phyloP scores from a whole-genome alignment of 164 flowering plant species.

The Protea cynaroides region DNA sequence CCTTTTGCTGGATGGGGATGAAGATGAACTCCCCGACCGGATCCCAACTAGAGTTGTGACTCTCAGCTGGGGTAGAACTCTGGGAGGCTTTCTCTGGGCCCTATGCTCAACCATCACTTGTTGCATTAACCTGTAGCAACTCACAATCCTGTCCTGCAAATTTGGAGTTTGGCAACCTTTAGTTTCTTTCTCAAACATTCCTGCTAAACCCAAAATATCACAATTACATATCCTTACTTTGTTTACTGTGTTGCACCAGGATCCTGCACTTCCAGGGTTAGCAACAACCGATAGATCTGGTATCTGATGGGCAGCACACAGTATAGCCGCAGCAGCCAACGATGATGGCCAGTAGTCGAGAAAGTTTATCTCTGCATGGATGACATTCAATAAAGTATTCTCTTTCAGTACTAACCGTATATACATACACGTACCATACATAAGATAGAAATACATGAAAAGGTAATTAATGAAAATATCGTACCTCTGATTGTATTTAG shows the following conservation, averaged over 20 bases:
- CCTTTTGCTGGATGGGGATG: slow-evolving; percentile 46
- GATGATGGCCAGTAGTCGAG: slow-evolving; percentile 74
- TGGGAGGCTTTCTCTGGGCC: slow-evolving; percentile 34
- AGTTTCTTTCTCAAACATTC: slow-evolving; percentile 1
- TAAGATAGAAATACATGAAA: too few relatives aligned
- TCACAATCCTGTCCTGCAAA: slow-evolving; percentile 66
- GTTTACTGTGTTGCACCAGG: slow-evolving; percentile 75
- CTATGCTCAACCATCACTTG: slow-evolving; percentile 20
- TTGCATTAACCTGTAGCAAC: slow-evolving; percentile 61
- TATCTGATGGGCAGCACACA: slow-evolving; percentile 62
- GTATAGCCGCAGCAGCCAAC: slow-evolving; percentile 76
- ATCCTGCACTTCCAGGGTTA: slow-evolving; percentile 51
- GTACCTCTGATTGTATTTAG: slow-evolving; percentile 71
- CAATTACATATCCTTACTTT: slow-evolving; percentile 48
- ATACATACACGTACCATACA: too few relatives aligned
- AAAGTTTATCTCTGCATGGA: slow-evolving; percentile 57
- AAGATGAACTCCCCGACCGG: slow-evolving; percentile 35
- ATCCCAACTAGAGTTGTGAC: slow-evolving; percentile 37
- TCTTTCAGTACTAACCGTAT: too few relatives aligned
- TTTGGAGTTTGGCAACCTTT: slow-evolving; percentile 15
- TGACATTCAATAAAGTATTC: not conserved
- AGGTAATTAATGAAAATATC: not conserved
- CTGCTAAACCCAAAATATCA: slow-evolving; percentile 3
- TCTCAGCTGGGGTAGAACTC: slow-evolving; percentile 45
- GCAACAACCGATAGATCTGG: slow-evolving; percentile 45